Evolutionary conservation across 805 yeast species (phyloP).

Genomic region (Priceomyces melissophilus): DNA sequence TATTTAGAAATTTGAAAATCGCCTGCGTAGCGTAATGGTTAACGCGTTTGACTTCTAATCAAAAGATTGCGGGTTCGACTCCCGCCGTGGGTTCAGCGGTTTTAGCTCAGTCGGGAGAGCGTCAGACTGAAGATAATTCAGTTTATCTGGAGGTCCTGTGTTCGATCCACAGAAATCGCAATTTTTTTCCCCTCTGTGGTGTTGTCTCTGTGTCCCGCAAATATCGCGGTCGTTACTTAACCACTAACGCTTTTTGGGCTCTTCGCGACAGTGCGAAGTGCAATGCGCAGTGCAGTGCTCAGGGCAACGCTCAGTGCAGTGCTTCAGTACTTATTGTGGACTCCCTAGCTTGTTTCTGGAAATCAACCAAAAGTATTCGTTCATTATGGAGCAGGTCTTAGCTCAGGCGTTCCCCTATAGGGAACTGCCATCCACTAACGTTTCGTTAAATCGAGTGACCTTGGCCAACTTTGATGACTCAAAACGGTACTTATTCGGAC

Average conservation of each 20-base stretch:
- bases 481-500: constrained; percentile 15
- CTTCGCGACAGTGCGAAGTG: background rate
- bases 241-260: background rate
- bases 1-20: no score
- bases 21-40: constrained; percentile 57
- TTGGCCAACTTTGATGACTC: constrained; percentile 26
- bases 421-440: constrained; percentile 10
- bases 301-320: no score
- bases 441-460: constrained; percentile 19
- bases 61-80: constrained; percentile 65
- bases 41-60: constrained; percentile 67
- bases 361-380: no score
- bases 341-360: no score
- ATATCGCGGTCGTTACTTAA: background rate
- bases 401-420: constrained; percentile 27
- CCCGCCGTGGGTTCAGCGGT: constrained; percentile 43
- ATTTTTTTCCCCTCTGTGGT: background rate
- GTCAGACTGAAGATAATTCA: constrained; percentile 33
- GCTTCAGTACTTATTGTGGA: no score
- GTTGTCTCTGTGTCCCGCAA: background rate
- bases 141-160: constrained; percentile 29
- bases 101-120: constrained; percentile 40
- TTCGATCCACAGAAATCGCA: constrained; percentile 31
- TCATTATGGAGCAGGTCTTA: constrained; percentile 12
- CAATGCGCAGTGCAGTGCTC: no score